A percentile compares a stretch with the other conserved stretches of the same genome.
These are phyloP conservation scores for Fraxinus dipetala DNA, from an alignment of 305 asterid genomes.

Conservation along the genomic window DNA sequence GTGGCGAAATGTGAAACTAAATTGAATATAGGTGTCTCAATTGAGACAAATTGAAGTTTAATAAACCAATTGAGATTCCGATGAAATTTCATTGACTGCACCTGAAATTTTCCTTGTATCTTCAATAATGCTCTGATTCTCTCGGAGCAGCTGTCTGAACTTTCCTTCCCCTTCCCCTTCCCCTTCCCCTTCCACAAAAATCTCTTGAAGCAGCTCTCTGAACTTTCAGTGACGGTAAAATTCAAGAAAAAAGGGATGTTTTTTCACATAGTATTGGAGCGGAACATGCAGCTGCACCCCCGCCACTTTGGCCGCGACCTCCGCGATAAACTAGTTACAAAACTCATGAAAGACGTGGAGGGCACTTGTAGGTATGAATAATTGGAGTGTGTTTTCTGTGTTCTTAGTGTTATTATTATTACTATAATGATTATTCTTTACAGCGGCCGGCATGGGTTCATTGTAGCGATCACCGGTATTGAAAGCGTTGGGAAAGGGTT, in stretches of 20 bases:
- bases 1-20: neutral
- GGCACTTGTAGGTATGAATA: conserved; percentile 86
- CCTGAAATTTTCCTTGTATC: neutral
- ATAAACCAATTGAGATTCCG: neutral
- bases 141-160: no score
- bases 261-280: conserved; percentile 84
- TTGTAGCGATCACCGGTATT: conserved; percentile 89
- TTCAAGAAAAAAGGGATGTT: conserved; percentile 39
- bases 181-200: neutral
- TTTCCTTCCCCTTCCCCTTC: no score
- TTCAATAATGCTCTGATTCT: neutral
- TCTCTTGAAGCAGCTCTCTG: neutral
- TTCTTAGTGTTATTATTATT: neutral
- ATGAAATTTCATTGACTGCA: neutral
- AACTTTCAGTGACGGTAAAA: neutral
- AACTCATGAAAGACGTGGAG: conserved; percentile 96
- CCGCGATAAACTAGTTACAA: conserved; percentile 82
- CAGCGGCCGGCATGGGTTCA: conserved; percentile 92
- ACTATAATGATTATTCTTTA: neutral
- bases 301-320: conserved; percentile 98
- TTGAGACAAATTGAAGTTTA: neutral
- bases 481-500: conserved; percentile 86
- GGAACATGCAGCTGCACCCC: conserved; percentile 96
- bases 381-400: neutral
- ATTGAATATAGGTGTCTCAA: neutral